Evolutionary conservation across 2,329 filamentous ascomycete genomes (phyloP).

Genomic region (Colletotrichum echinochloae): DNA sequence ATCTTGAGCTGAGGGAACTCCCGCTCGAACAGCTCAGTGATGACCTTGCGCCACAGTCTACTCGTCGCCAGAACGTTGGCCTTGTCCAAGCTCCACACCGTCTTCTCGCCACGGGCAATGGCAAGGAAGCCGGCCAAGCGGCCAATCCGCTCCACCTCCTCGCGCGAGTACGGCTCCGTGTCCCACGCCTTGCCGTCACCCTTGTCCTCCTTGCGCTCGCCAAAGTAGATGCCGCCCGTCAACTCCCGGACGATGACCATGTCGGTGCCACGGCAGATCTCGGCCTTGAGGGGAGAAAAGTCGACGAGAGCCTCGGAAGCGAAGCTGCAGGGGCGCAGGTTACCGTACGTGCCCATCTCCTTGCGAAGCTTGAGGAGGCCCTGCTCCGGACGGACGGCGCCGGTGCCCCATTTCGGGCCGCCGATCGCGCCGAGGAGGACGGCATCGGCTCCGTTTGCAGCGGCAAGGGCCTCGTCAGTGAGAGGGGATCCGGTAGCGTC

Average conservation of each 20-base stretch:
- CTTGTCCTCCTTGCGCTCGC: slow-evolving; percentile 84
- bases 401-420: slow-evolving; percentile 96
- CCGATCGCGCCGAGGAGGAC: slow-evolving; percentile 94
- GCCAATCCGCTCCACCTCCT: slow-evolving; percentile 89
- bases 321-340: slow-evolving; percentile 96
- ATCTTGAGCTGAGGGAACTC: slow-evolving; percentile 91
- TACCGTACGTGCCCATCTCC: slow-evolving; percentile 93
- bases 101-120: slow-evolving; percentile 75
- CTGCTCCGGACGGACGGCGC: slow-evolving; percentile 89
- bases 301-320: slow-evolving; percentile 87
- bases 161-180: slow-evolving; percentile 85
- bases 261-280: slow-evolving; percentile 87
- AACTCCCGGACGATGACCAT: slow-evolving; percentile 94
- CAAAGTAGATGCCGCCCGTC: slow-evolving; percentile 95
- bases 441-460: slow-evolving; percentile 87
- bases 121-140: slow-evolving; percentile 86
- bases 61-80: slow-evolving; percentile 95
- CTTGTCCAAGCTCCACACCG: slow-evolving; percentile 91
- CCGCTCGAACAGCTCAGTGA: slow-evolving; percentile 84
- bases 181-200: slow-evolving; percentile 82
- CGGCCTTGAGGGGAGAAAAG: slow-evolving; percentile 86
- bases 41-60: slow-evolving; percentile 88
- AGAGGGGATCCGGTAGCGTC: slow-evolving; percentile 82
- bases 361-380: slow-evolving; percentile 92
- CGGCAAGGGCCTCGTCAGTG: slow-evolving; percentile 84